Base-by-base conservation (phyloP, 148 eudicot species). In the Amaranthus hypochondriacus region DNA sequence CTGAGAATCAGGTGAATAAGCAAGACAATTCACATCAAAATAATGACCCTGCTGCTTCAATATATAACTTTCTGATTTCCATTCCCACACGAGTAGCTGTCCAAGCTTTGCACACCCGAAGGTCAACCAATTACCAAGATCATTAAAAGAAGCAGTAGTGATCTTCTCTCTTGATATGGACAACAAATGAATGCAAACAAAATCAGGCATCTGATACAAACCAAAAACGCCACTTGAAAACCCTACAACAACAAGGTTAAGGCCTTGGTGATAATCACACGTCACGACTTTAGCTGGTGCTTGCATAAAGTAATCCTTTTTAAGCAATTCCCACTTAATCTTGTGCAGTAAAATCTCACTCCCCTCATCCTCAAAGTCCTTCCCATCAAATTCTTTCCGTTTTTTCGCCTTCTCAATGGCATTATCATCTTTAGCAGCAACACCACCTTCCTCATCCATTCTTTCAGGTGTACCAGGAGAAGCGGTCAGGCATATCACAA, bases 81-180 rank as follows among this genome's bases (percentile, higher is more conserved):
- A 95, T 77, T 95, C 99, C 99, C 99, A 95, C 15, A 95, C 99
- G 66, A 95, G 99, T 83, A 92, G 80, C 83, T 95, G 99, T 64
- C 99, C 99, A 50, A 95, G 89, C 81, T 84, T 95, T 5, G 99
- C 92, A 83, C 97, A 95, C 51, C 99, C 99, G 11, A 95, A 92
- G 4, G 94, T 86, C 74, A 95, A 81, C 99, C 99, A 95, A 74
- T 92, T 95, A 59, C 99, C 99, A 60, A 85, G 87, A 76, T 84
- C 89, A 83, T 92, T 95, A 59, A 95, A 95, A 57, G 83, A 82
- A 68, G 89, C 96, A 14, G 97, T 90, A 0, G 97, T 87, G 56
- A 95, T 95, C 84, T 92, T 90, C 81, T 87, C 92, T 15, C 97
- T 81, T 0, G 97, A 95, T 74, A 95, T 95, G 0, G 97, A 90